Base-by-base conservation (phyloP, 139 green algal genomes). In the Volvox reticuliferus region DNA sequence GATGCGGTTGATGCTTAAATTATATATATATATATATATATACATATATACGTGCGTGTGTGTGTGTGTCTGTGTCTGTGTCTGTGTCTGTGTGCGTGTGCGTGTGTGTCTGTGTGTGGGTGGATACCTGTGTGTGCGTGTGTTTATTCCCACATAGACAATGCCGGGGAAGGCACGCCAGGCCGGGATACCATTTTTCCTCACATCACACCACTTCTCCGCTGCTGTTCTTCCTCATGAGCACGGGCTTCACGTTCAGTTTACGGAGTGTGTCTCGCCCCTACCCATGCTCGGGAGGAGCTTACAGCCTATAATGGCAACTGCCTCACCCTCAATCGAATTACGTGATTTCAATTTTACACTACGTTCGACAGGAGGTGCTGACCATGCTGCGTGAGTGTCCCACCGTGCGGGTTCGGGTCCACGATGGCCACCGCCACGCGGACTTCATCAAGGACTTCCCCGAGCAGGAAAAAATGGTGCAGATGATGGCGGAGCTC, bases 371-470 rank as follows among this genome's bases (percentile, higher is more conserved):
- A 19, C 90, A 88, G 85, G 90, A 93, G 78, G 82, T 87, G 24
- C 33, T 88, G 33, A 85, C 85, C 18, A 93, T 91, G 85, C 79
- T 93, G 84, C 36, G 89, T 36, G n/a, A 88, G 44, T 71, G 82
- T 50, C 68, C 83, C 62, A 55, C 63, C 13, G 79, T 67, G 9
- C 71, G 77, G 12, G 88, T 95, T 80, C 88, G 93, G 84, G 62
- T 79, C 62, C 79, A 93, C 91, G 90, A 79, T 12, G 6, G 50
- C 44, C 88, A 93, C 75, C 30, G 50, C 28, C 93, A 95, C 71
- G 93, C 93, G 13, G 88, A 91, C 78, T 95, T 93, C 85, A 79
- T 95, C 79, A 84, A 89, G 63, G 91, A 95, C 79, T 55, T 92
- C 61, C 68, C 55, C 69, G 91, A 85, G 92, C 92, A 94, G 92